Base-by-base conservation (phyloP, 2,329 filamentous ascomycete genomes). In the Podosphaera xanthii region DNA sequence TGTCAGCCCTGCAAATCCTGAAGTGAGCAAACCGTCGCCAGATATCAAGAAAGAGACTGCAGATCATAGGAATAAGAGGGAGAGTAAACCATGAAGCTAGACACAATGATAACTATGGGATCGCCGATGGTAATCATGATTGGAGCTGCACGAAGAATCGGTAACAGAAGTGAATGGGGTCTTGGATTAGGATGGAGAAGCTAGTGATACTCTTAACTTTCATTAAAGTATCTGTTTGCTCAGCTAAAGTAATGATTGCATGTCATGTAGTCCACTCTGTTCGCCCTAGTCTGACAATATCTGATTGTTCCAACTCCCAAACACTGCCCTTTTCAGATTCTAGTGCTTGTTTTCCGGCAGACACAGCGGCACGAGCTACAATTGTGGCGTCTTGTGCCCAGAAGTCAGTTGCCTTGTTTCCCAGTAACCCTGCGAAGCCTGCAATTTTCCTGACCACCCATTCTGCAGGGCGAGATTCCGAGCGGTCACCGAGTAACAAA, bases 401-500 rank as follows among this genome's bases (percentile, higher is more conserved):
- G 22, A 70, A 72, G 65, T 85, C 76, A 68, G 77, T 82, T 66
- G 83, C 64, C 0, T 74, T 75, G 60, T 74, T 75, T 60, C 74
- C 74, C 2, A 88, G 38, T 61, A 70, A 72, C 2, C 81, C 81
- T 58, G 84, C 60, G 12, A 73, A 73, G 2, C 72, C 74, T 0
- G 84, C 78, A 46, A 86, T 33, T 50, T 71, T 73, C 64, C 79
- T 74, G 0, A 83, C 4, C 4, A 80, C 66, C 31, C 75, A 74
- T 68, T 88, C 87, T 5, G 74, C 70, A 0, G 76, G 69, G 58
- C 85, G 76, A 58, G 74, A 74, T 61, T 82, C 75, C 65, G 84
- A 77, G 59, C 90, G 76, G 14, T 78, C 69, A 2, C 90, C 90
- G 1, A 89, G 70, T 64, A 96, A 86, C 62, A 89, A 63, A 0